These are phyloP conservation scores for Ceratobasidium sp. DNA, from an alignment of 1,284 basidiomycete species.

Conservation along the genomic window DNA sequence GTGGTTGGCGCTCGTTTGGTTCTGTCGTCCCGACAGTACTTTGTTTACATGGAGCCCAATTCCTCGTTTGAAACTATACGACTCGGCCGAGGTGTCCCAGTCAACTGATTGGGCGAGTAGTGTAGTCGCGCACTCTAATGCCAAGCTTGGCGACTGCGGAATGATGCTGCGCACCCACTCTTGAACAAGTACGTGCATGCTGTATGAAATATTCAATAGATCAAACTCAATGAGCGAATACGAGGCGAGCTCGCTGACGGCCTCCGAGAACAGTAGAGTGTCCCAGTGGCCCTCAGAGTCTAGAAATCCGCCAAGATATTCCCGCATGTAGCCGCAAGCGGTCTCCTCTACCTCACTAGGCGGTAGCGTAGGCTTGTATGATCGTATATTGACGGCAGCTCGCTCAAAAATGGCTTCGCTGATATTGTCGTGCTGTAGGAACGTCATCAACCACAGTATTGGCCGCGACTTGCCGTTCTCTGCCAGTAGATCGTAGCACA, in stretches of 20 bases:
- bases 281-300: constrained; percentile 1
- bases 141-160: background rate
- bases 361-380: background rate
- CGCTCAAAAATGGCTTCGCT: constrained; percentile 15
- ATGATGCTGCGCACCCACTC: background rate
- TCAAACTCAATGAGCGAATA: constrained; percentile 15
- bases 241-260: background rate
- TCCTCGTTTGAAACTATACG: no score
- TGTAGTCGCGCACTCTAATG: background rate
- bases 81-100: no score
- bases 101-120: no score
- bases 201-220: background rate
- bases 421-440: background rate
- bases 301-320: background rate
- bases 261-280: background rate
- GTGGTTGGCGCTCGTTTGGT: no score
- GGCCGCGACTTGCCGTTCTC: background rate
- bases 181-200: constrained; percentile 6
- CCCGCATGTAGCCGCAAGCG: background rate
- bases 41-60: background rate
- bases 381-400: background rate
- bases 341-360: background rate
- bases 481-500: constrained; percentile 1
- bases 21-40: no score
- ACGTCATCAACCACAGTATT: background rate